A percentile compares a stretch with the other conserved stretches of the same genome.
Evolutionary conservation across 176 grass and related monocot species (phyloP).

Genomic region (Poa annua): DNA sequence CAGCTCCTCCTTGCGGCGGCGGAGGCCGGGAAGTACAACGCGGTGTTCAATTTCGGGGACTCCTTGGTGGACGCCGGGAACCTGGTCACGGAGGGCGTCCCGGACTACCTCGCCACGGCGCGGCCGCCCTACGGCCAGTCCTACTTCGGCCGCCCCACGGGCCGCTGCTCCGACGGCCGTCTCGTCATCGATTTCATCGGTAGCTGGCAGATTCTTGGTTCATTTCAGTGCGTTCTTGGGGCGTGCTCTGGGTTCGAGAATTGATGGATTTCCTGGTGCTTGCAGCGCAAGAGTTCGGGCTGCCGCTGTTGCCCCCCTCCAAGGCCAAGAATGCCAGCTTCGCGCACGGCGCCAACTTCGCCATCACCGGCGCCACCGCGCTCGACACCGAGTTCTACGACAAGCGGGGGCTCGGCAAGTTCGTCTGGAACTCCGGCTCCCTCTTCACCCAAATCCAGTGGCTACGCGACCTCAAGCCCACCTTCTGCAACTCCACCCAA

Average conservation of each 20-base stretch:
- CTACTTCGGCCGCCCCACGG: conserved; percentile 64
- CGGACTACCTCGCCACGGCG: conserved; percentile 58
- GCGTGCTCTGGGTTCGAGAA: background rate
- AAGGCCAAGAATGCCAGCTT: conserved; percentile 72
- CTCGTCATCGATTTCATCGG: conserved; percentile 75
- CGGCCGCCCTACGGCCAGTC: conserved; percentile 55
- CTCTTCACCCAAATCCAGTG: conserved; percentile 89
- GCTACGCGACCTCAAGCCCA: conserved; percentile 76
- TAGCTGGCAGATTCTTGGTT: background rate
- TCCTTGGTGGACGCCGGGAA: conserved; percentile 75
- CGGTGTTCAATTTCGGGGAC: conserved; percentile 76
- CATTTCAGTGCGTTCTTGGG: background rate
- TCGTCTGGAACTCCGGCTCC: conserved; percentile 75
- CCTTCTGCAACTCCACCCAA: conserved; percentile 57
- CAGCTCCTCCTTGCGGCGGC: conserved; percentile 3
- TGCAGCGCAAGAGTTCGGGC: conserved; percentile 68
- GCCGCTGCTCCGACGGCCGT: conserved; percentile 71
- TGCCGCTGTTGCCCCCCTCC: conserved; percentile 77
- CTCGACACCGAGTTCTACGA: conserved; percentile 75
- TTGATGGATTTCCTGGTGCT: background rate
- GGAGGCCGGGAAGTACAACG: conserved; percentile 39
- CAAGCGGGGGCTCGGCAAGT: conserved; percentile 57
- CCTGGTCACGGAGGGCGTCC: conserved; percentile 60
- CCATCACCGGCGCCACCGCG: conserved; percentile 83
- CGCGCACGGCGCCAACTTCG: conserved; percentile 77